Evolutionary conservation across 108 stramenopile genomes (phyloP).

Genomic region (Skeletonema costatum): DNA sequence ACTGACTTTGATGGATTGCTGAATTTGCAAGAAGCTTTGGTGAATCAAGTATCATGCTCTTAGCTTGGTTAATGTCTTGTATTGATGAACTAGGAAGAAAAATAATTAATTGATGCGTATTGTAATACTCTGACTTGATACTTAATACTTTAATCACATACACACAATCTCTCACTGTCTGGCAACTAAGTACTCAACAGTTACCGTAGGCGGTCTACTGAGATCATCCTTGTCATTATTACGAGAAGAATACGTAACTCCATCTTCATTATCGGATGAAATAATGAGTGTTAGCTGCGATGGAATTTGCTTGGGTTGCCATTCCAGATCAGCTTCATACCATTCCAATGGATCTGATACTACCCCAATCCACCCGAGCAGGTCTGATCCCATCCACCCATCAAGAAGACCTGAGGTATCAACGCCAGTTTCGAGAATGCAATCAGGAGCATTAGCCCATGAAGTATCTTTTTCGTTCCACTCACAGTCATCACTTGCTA

Average conservation of each 20-base stretch:
- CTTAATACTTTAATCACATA: background rate
- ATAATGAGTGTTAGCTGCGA: background rate
- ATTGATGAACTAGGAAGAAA: background rate
- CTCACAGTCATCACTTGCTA: background rate
- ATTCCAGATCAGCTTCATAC: background rate
- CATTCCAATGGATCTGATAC: background rate
- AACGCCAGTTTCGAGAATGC: background rate
- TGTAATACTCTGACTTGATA: background rate
- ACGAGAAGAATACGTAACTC: background rate
- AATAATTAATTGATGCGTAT: background rate
- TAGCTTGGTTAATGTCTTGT: background rate
- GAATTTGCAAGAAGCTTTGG: constrained; percentile 29
- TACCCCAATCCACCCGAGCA: background rate
- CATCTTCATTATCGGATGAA: background rate
- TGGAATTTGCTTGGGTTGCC: background rate
- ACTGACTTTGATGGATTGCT: constrained; percentile 26
- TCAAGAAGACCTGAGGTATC: too few relatives aligned
- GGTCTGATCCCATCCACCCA: background rate
- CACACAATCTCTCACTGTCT: too few relatives aligned
- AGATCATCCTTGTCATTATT: background rate
- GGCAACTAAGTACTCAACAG: background rate
- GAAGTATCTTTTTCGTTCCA: background rate
- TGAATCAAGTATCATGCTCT: constrained; percentile 42
- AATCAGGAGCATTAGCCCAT: background rate
- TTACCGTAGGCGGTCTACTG: background rate